Base-by-base conservation (phyloP, 768 basidiomycete genomes). In the Tephrocybe sp. region DNA sequence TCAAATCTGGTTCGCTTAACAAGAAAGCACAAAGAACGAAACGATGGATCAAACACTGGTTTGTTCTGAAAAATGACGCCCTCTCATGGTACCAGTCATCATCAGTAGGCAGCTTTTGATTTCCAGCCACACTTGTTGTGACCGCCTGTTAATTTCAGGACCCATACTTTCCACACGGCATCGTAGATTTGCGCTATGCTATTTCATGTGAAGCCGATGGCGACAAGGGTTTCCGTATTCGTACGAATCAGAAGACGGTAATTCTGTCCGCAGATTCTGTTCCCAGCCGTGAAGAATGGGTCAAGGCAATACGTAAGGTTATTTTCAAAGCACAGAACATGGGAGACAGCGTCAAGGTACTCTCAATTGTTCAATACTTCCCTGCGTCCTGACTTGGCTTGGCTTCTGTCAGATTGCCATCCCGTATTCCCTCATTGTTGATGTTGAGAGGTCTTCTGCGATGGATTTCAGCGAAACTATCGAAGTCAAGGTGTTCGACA, bases 381-480 rank as follows among this genome's bases (percentile, higher is more conserved):
- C 17, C 3, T 28, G 20, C 12, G 30, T 28, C 21, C n/a, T 30
- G 12, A 18, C 11, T 40, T 11, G 17, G 23, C 18, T 50, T 23
- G 45, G 17, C 11, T 21, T 45, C 5, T 41, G 24, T 45, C 39
- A 79, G 91, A 93, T 99, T 62, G 93, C 94, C 24, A 93, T 99
- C 44, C 97, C 96, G 0, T 93, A 98, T 58, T 86, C 92, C 14
- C 82, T 84, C 4, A 83, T 99, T 53, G 68, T 93, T 42, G 93
- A 97, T 58, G 86, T 98, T 24, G 94, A 96, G 54, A 85, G 84
- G 62, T 90, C 90, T 7, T 79, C 84, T 1, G 89, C 90, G 1
- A 86, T 98, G 75, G 96, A 98, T 64, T 98, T 98, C 63, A 94
- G 92, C 56, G 94, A 97, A 66, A 95, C 94, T 0, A 88, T 99